Evolutionary conservation across 768 basidiomycete genomes (phyloP).

Genomic region (Pleurotus tuoliensis): DNA sequence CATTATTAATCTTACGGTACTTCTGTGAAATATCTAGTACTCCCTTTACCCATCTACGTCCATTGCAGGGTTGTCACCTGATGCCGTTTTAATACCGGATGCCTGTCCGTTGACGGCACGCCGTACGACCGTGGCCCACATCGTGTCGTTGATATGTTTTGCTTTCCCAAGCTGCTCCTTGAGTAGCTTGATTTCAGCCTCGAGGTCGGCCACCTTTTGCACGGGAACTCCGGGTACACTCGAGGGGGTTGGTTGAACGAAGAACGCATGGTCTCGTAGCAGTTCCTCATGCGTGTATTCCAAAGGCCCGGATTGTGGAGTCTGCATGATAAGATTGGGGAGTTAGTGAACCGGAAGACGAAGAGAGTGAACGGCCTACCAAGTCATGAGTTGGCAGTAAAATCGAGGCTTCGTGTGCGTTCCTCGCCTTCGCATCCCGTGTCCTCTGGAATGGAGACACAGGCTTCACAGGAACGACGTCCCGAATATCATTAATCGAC

Average conservation of each 20-base stretch:
- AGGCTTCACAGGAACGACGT: slow-evolving; percentile 62
- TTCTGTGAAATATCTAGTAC: too few relatives aligned
- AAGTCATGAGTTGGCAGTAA: slow-evolving; percentile 46
- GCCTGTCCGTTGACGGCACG: slow-evolving; percentile 25
- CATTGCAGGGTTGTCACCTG: not conserved
- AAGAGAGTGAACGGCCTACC: slow-evolving; percentile 26
- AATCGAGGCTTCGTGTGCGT: slow-evolving; percentile 67
- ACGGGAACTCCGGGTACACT: slow-evolving; percentile 32
- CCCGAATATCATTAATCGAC: slow-evolving; percentile 38
- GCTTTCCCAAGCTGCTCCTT: slow-evolving; percentile 75
- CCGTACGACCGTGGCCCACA: slow-evolving; percentile 88
- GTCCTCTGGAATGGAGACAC: slow-evolving; percentile 72
- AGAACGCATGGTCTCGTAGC: slow-evolving; percentile 61
- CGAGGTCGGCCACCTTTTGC: slow-evolving; percentile 64
- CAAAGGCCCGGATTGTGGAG: slow-evolving; percentile 24
- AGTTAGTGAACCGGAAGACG: not conserved
- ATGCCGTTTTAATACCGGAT: not conserved
- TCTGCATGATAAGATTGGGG: not conserved
- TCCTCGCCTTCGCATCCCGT: slow-evolving; percentile 61
- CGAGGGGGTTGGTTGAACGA: slow-evolving; percentile 44
- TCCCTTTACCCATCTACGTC: not conserved
- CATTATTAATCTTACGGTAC: not conserved
- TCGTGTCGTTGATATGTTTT: slow-evolving; percentile 87
- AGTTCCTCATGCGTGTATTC: slow-evolving; percentile 53
- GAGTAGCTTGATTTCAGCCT: slow-evolving; percentile 64